Evolutionary conservation across 2,329 filamentous ascomycete species (phyloP).

Genomic region (Beauveria brongniartii): DNA sequence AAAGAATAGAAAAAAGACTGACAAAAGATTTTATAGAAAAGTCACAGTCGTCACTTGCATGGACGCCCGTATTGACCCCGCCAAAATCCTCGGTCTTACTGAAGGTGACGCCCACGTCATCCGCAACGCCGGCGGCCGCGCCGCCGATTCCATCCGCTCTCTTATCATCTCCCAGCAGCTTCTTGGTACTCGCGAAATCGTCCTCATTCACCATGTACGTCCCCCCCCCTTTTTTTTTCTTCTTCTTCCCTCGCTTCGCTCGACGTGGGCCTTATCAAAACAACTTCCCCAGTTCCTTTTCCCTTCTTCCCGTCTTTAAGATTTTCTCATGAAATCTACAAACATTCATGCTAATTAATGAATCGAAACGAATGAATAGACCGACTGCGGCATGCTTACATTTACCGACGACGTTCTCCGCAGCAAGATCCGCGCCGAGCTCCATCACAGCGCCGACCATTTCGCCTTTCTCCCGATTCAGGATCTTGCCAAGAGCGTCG

Average conservation of each 20-base stretch:
- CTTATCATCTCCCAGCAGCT: slow-evolving; percentile 74
- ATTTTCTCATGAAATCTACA: too few relatives aligned
- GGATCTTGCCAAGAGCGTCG: slow-evolving; percentile 55
- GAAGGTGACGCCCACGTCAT: slow-evolving; percentile 74
- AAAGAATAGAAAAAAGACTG: too few relatives aligned
- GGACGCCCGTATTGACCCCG: slow-evolving; percentile 67
- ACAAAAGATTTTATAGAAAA: slow-evolving; percentile 20
- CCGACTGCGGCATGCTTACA: slow-evolving; percentile 52
- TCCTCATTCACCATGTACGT: slow-evolving; percentile 59
- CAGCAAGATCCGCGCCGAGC: slow-evolving; percentile 48
- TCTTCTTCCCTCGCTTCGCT: background rate
- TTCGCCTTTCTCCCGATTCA: slow-evolving; percentile 60
- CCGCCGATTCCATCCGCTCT: slow-evolving; percentile 61
- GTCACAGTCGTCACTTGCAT: slow-evolving; percentile 60
- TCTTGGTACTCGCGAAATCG: slow-evolving; percentile 65
- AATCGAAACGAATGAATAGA: slow-evolving; percentile 16
- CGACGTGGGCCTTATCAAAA: background rate
- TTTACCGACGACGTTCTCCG: slow-evolving; percentile 53
- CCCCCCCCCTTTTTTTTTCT: background rate
- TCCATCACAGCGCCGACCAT: slow-evolving; percentile 41
- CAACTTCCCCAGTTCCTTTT: too few relatives aligned
- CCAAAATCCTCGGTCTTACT: slow-evolving; percentile 59
- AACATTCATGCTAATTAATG: too few relatives aligned
- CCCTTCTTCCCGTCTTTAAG: too few relatives aligned
- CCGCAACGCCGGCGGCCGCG: slow-evolving; percentile 62